A percentile compares a stretch with the other conserved stretches of the same genome.
These are phyloP conservation scores for Austroboletus niveus DNA, from an alignment of 1,284 basidiomycete species.

Conservation along the genomic window DNA sequence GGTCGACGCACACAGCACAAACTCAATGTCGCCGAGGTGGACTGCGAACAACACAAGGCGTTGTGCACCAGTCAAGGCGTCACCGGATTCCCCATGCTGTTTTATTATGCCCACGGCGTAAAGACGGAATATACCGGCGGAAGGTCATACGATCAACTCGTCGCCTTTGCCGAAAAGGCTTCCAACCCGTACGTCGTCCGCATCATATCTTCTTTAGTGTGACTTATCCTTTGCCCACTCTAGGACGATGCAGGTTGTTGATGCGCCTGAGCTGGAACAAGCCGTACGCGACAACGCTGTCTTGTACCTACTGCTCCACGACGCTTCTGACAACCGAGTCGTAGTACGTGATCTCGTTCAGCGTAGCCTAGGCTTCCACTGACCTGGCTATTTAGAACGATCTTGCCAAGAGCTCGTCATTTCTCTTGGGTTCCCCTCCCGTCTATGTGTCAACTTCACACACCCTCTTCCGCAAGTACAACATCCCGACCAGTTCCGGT, in stretches of 20 bases:
- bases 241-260: conserved; percentile 43
- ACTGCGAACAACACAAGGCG: conserved; percentile 74
- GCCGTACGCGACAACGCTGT: conserved; percentile 58
- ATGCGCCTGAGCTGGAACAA: conserved; percentile 51
- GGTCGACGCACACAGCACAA: conserved; percentile 66
- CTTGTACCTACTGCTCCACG: conserved; percentile 74
- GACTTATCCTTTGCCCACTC: conserved; percentile 19
- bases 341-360: conserved; percentile 38
- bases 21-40: conserved; percentile 77
- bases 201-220: neutral
- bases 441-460: conserved; percentile 55
- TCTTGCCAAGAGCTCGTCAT: conserved; percentile 47
- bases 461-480: conserved; percentile 51
- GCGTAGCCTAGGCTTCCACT: neutral
- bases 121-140: conserved; percentile 71
- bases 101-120: conserved; percentile 55
- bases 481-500: conserved; percentile 43
- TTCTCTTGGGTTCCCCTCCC: conserved; percentile 68
- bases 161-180: conserved; percentile 71
- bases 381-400: conserved; percentile 35
- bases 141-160: conserved; percentile 66
- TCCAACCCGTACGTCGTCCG: conserved; percentile 50
- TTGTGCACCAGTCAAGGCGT: conserved; percentile 69
- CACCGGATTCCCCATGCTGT: conserved; percentile 77
- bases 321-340: conserved; percentile 39